Evolutionary conservation across 2,329 filamentous ascomycete genomes (phyloP), one percentile per base, ranked within the genome.

Genomic region (Alternaria incomplexa): DNA sequence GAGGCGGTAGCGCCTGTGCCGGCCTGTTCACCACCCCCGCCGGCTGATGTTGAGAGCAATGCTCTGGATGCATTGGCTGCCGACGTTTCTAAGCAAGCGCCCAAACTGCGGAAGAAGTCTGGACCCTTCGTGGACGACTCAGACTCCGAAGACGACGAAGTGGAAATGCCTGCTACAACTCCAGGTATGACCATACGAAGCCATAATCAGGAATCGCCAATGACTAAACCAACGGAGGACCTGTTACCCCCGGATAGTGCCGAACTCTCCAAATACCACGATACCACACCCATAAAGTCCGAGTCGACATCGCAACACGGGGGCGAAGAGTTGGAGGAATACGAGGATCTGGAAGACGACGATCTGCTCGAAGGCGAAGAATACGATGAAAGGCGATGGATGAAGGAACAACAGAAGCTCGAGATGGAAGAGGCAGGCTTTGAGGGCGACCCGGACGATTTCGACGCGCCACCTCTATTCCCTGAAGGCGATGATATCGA

Each of bases 41-140:
- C 72, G 2, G 57, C 61, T 36, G 61, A 69, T 17, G 50, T 60
- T 6, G 51, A 60, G n/a, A 69, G 57, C 13, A 46, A 43, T n/a
- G 51, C 32, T 17, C 15, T 63, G 30, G 60, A 68, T 12, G 46
- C 56, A 17, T 50, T 59, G 17, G 50, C 62, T 2, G 46, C 57
- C 15, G 51, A 66, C 59, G 44, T 57, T 25, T 47, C 58, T 28
- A 69, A 62, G 54, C 62, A 61, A 32, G 48, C 54, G 23, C 10
- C 55, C 3, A 65, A 72, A 54, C 60, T 70, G 6, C 77, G 74
- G 32, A 82, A 76, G 61, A 75, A 77, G 62, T 83, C 78, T 60
- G 89, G 88, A 0, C 90, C 90, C 0, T 94, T 94, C 69, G 74
- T 93, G 44, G 87, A 91, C 61, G 90, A 93, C 64, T 93, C 91